Base-by-base conservation (phyloP, 2,329 filamentous ascomycete genomes). In the Passalora sequoiae region DNA sequence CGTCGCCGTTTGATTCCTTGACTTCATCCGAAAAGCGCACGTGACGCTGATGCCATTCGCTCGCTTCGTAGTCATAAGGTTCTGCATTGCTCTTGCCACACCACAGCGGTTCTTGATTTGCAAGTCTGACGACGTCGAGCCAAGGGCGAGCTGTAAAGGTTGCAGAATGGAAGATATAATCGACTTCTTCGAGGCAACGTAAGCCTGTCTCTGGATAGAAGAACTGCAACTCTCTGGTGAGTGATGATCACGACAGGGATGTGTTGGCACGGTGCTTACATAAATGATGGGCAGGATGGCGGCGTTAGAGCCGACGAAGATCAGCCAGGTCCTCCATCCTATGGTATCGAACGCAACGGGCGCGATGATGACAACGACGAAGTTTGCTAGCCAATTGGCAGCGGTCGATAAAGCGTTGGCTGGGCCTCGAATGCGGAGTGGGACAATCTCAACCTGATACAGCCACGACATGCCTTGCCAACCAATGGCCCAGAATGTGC, bases 251-350 rank as follows among this genome's bases (percentile, higher is more conserved):
- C 55, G 53, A 6, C 45, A 48, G 35, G n/a, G 8, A 21, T 8
- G 13, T 17, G 25, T 38, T 12, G 38, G 37, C 13, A 21, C 13
- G 32, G 24, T 35, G 51, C 77, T 78, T 9, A 72, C 63, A 50
- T 87, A 69, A 60, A 13, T 16, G 77, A 76, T 58, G 12, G 25
- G 12, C 13, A 9, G 10, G 13, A 35, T 33, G 25, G 19, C n/a
- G n/a, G 84, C 80, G 60, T 87, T 83, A 38, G 86, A 62, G 8
- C 79, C 74, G 10, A 76, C 85, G 59, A 89, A 91, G 51, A 91
- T 73, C 62, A 89, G 76, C 65, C 89, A 89, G 49, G 80, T 79
- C 55, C 75, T 61, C 66, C 53, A 64, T 42, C 65, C 58, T 46
- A 77, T 78, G 58, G 73, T 78, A 53, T 72, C 71, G 54, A 80